Evolutionary conservation across 441 rosid species (phyloP), one percentile per base, ranked within the genome.

Genomic region (Lagerstroemia fauriei): DNA sequence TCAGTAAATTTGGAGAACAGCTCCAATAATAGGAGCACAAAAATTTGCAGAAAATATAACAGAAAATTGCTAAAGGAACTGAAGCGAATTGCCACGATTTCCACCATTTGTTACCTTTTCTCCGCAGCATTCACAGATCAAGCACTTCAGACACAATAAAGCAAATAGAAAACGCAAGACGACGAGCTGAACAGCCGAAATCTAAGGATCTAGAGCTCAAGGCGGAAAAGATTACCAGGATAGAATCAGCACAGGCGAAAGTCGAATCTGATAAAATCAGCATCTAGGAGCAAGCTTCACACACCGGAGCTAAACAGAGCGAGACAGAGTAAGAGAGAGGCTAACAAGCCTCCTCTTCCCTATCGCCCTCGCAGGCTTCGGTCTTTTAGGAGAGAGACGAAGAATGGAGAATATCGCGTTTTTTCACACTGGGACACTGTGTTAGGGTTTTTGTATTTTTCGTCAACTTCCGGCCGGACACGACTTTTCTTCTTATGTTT

Each of bases 271-370:
- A 69, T 69, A 66, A 32, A 22, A 31, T 32, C 46, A 69, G 46
- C 73, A 31, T 31, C 5, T 7, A 69, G 73, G 25, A 32, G 73
- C 73, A 34, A 16, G 1, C 73, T 69, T 25, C 73, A 32, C 1
- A 7, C 6, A 20, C 57, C 25, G 38, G 38, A 51, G n/a, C 46
- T 70, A 41, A 6, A 0, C 63, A 8, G 70, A 14, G 66, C 27
- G 75, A 34, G 76, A 7, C 29, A 71, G 66, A 27, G 73, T 18
- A 12, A 29, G 75, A 20, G 76, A 50, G 71, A 29, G 82, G 83
- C 59, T 31, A 78, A 53, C n/a, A 34, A 73, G 83, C 83, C 83
- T 41, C 83, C 78, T 73, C 78, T 47, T 5, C 78, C 77, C 69
- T 17, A n/a, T 46, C 34, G 56, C 53, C 70, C 65, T 68, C 27